Conservation (phyloP, 305 asterid species). For the Ilex paraguariensis region DNA sequence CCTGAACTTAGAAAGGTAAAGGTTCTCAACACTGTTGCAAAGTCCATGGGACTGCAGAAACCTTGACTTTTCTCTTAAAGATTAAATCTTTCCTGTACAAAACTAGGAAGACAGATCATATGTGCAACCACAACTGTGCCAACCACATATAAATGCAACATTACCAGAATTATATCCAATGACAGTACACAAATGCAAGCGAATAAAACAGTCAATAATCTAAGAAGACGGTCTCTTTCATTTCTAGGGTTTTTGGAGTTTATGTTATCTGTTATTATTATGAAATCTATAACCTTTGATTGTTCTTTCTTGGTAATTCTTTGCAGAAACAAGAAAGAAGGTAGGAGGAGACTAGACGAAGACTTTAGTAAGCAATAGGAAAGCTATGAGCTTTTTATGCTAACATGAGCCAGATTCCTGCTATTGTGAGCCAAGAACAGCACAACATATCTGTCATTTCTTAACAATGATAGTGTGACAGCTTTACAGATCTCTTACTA, state of each 20-base stretch:
- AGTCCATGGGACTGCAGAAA: slow-evolving; percentile 12
- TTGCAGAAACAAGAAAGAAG: background rate
- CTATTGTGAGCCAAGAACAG: too few relatives aligned
- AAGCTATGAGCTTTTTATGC: too few relatives aligned
- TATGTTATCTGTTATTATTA: background rate
- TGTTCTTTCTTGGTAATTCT: background rate
- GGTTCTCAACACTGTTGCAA: too few relatives aligned
- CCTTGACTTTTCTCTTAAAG: slow-evolving; percentile 21
- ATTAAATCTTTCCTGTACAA: slow-evolving; percentile 20
- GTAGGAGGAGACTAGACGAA: too few relatives aligned
- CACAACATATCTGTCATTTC: background rate
- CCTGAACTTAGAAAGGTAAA: slow-evolving; percentile 7
- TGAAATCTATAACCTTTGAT: background rate
- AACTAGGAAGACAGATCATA: slow-evolving; percentile 9
- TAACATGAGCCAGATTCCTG: too few relatives aligned
- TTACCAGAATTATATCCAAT: background rate
- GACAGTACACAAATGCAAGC: background rate
- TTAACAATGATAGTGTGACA: too few relatives aligned
- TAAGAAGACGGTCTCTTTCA: slow-evolving; percentile 3
- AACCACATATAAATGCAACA: too few relatives aligned
- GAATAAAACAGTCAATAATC: slow-evolving; percentile 3
- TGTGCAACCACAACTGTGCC: background rate
- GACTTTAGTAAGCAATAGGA: too few relatives aligned
- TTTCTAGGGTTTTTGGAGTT: slow-evolving; percentile 35
- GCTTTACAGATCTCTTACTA: background rate